These are phyloP conservation scores for Starmerella cellae DNA, from an alignment of 805 yeast genomes.

Conservation along the genomic window DNA sequence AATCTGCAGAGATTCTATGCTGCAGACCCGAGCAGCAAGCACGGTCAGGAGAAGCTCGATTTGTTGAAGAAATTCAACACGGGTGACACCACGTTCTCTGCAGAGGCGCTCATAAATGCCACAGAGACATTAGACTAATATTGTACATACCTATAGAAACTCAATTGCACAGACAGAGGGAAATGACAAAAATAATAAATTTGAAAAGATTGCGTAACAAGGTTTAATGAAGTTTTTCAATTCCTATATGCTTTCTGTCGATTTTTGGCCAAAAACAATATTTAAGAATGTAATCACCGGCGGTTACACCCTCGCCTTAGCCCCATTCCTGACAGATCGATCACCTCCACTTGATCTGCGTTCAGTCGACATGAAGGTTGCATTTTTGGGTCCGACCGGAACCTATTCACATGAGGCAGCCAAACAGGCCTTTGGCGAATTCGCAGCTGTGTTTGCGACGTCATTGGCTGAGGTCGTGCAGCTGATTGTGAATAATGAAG, in stretches of 20 bases:
- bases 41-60: constrained; percentile 37
- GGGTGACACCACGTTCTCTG: constrained; percentile 53
- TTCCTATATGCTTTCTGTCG: no score
- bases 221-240: no score
- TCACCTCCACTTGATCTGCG: no score
- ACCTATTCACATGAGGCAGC: constrained; percentile 81
- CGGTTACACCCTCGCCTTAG: no score
- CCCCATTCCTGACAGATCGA: no score
- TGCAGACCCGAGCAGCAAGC: constrained; percentile 28
- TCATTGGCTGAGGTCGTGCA: constrained; percentile 47
- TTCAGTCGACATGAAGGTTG: no score
- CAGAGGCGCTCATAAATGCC: constrained; percentile 55
- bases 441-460: constrained; percentile 18
- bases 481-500: constrained; percentile 33
- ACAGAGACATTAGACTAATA: constrained; percentile 56
- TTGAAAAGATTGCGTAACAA: no score
- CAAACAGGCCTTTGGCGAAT: constrained; percentile 6
- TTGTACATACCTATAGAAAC: no score
- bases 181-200: no score
- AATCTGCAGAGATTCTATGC: constrained; percentile 43
- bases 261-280: no score
- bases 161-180: no score
- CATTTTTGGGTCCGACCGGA: constrained; percentile 80
- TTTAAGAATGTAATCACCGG: no score
- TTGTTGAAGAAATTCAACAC: constrained; percentile 54